Evolutionary conservation across 1,284 basidiomycete genomes (phyloP), one percentile per base, ranked within the genome.

Genomic region (Lentinula novae-zelandiae): DNA sequence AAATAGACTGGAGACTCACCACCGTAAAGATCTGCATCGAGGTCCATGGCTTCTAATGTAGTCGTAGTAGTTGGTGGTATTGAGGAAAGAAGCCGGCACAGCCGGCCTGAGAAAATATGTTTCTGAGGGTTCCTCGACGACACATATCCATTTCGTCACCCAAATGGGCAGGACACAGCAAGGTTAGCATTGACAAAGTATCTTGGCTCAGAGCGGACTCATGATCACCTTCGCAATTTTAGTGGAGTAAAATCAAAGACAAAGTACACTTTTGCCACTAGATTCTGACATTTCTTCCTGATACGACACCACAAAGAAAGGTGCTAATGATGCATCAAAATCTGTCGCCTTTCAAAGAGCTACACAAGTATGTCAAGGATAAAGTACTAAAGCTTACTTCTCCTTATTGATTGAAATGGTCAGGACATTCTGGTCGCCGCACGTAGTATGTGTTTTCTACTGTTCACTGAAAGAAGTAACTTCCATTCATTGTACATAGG

Each of bases 211-310:
- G 15, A 46, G 34, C 38, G 12, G 22, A 2, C 1, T 7, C 17
- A 5, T 42, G 38, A 15, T 31, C 12, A 40, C 13, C 13, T 15
- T 61, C 33, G 7, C 2, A 27, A 13, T 36, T 20, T 8, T 31
- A 91, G 87, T 95, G 92, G 92, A 92, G 91, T 2, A 95, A 95
- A 79, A 94, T 95, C 71, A 88, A 92, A 71, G 84, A 91, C 63
- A 83, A 82, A 68, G 44, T 46, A 22, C 22, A 8, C n/a, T 7
- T 46, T 10, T 44, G 6, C 40, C 27, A 27, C 27, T 27, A 27
- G 3, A 27, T 27, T 27, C 27, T 27, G 27, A 27, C 27, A 27
- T 27, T 27, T 27, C 3, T 10, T 20, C n/a, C 6, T 17, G 22
- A 20, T 46, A 9, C 44, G 15, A n/a, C 1, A 22, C 20, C 44